Evolutionary conservation across 495 filamentous ascomycete genomes (phyloP), one percentile per base, ranked within the genome.

Genomic region (Acidomyces sp.): DNA sequence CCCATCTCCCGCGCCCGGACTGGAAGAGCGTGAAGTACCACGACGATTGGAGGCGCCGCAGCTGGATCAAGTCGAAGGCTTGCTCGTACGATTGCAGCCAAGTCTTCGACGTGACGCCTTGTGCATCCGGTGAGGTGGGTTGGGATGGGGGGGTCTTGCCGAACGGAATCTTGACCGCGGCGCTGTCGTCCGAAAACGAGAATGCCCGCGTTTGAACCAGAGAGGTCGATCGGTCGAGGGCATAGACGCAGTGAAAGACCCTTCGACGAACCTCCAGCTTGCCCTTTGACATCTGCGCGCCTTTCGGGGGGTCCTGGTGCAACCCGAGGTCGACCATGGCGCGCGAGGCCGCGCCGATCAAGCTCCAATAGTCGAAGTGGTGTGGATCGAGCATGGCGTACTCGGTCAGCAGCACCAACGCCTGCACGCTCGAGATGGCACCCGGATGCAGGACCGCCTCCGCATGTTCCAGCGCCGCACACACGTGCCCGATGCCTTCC

Each of bases 161-260:
- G 38, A 47, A 47, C 11, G 48, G 48, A 17, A 52, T 30, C 39
- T 52, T 52, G 26, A 92, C 84, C 46, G 78, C 75, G 2, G 78
- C 70, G n/a, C 85, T 80, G 27, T 82, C 82, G 55, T 96, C 88
- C 0, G 82, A 85, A 55, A 96, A 90, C 3, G 88, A 92, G 56
- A 93, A 93, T 0, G 82, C 75, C 28, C 84, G 69, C 21, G 77
- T 75, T 36, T 85, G 70, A 12, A 84, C 80, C 62, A 87, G 74
- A 45, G 81, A 85, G 23, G 84, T 83, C 4, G 78, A 76, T 51
- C 87, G 90, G 55, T 96, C 88, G 7, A 94, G 58, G 25, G 78
- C 73, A 54, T 93, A 94, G 10, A 88, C 75, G 53, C 82, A 87
- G 55, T 85, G 81, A 50, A 87, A 94, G 1, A 86, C 75, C 40